These are phyloP conservation scores for Effrenium voratum DNA, from an alignment of 73 alveolate species.

Conservation along the genomic window DNA sequence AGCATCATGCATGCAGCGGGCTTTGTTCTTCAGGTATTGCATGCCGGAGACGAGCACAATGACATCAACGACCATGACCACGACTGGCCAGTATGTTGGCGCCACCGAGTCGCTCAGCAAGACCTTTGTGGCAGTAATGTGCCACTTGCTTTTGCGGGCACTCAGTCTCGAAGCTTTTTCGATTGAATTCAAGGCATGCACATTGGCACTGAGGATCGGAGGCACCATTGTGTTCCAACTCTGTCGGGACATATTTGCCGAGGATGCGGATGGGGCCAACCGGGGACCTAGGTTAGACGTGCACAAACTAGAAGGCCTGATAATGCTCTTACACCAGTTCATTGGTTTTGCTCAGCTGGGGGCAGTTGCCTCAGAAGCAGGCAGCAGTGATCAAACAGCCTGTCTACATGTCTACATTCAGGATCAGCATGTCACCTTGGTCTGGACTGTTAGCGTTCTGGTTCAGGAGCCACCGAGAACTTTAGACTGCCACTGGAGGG, in stretches of 20 bases:
- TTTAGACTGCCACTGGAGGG: conserved; percentile 57
- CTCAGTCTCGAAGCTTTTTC: not conserved
- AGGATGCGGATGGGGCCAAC: too few relatives aligned
- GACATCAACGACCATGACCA: conserved; percentile 84
- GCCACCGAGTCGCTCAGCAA: conserved; percentile 41
- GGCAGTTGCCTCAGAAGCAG: not conserved
- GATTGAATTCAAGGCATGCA: not conserved
- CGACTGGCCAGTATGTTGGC: conserved; percentile 78
- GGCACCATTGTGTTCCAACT: conserved; percentile 67
- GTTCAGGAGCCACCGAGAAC: conserved; percentile 63
- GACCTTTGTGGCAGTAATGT: not conserved
- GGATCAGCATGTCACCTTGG: not conserved
- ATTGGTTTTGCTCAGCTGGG: too few relatives aligned
- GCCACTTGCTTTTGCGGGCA: not conserved
- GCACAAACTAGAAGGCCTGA: too few relatives aligned
- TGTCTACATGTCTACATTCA: not conserved
- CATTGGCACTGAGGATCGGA: conserved; percentile 17
- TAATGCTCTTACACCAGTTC: too few relatives aligned
- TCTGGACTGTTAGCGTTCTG: not conserved
- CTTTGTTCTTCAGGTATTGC: conserved; percentile 25
- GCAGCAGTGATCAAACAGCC: not conserved
- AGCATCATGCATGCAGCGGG: not conserved
- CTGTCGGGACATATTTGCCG: conserved; percentile 50
- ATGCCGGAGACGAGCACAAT: conserved; percentile 69
- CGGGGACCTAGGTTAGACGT: too few relatives aligned